Evolutionary conservation across 306 rosid genomes (phyloP), one percentile per base, ranked within the genome.

Genomic region (Quercus gilva): DNA sequence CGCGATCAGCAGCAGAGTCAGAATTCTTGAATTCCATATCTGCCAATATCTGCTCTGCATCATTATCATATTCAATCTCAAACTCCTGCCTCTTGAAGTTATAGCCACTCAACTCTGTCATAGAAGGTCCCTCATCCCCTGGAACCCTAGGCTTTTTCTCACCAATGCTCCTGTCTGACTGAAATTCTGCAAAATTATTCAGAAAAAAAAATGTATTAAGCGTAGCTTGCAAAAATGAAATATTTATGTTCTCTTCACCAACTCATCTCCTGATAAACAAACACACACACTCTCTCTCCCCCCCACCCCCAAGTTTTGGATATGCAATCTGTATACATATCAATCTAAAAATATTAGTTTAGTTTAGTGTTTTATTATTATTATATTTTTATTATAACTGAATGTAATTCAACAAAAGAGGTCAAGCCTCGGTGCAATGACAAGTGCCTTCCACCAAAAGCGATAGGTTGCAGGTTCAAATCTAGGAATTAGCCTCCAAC

Each of bases 21-120:
- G 90, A 74, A 82, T 89, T 94, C 74, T 84, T 89, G 80, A 90
- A 94, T 80, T 90, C 97, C 98, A 94, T 94, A 80, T 94, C 97
- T 28, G 98, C 98, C 67, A 94, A 85, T 76, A 92, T 76, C 80
- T 87, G 96, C 84, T 94, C 97, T 69, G 98, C 97, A 75, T 94
- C 96, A 56, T 94, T 92, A 80, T 92, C 97, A 28, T 94, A 94
- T 83, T 94, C 98, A 78, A 89, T 73, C 72, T 94, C 96, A 69
- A 94, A 94, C 81, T 94, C 98, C 80, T 86, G 91, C 78, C 97
- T 86, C 93, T 90, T 92, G 84, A 74, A 83, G 85, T 87, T 94
- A 80, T 92, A 94, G 80, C 98, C 97, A 82, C 92, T 89, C 84
- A 89, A 83, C 85, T 87, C 92, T 61, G 84, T 89, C 84, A 90